Conservation (phyloP, 176 grass and related monocot genomes). For the Oryza brachyantha region DNA sequence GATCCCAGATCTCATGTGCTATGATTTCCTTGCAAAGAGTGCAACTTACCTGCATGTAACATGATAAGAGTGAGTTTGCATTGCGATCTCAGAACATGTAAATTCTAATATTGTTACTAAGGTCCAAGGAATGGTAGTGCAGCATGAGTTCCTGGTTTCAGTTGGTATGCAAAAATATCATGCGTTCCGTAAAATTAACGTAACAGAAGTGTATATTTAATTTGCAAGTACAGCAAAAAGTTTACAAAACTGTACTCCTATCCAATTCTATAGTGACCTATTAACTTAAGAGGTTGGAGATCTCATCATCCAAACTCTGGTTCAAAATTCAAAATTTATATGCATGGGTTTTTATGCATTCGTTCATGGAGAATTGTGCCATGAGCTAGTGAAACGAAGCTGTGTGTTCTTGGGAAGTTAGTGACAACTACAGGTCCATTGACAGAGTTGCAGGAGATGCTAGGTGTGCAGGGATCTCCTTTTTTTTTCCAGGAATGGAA, state of each 20-base stretch:
- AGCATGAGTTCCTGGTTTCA: slow-evolving; percentile 3
- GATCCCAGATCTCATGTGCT: slow-evolving; percentile 55
- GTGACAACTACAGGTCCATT: neutral
- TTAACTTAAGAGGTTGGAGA: neutral
- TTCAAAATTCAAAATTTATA: neutral
- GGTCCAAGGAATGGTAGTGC: neutral
- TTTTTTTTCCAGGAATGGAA: neutral
- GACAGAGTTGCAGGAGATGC: neutral
- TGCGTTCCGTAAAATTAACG: neutral
- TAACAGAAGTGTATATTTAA: neutral
- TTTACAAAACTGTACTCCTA: no score
- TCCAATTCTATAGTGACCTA: neutral
- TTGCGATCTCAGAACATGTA: neutral
- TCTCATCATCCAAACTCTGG: neutral
- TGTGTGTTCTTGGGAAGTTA: neutral
- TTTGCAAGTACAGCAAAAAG: neutral
- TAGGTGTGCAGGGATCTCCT: neutral
- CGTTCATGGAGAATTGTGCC: neutral
- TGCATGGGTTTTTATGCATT: neutral
- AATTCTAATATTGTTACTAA: slow-evolving; percentile 16
- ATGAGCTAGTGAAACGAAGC: neutral
- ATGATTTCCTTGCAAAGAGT: slow-evolving; percentile 73
- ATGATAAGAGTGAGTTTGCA: slow-evolving; percentile 23
- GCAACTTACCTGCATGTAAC: slow-evolving; percentile 62
- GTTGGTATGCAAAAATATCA: neutral